These are phyloP conservation scores for Neurospora sp. DNA, from an alignment of 495 filamentous ascomycete genomes.

Conservation along the genomic window DNA sequence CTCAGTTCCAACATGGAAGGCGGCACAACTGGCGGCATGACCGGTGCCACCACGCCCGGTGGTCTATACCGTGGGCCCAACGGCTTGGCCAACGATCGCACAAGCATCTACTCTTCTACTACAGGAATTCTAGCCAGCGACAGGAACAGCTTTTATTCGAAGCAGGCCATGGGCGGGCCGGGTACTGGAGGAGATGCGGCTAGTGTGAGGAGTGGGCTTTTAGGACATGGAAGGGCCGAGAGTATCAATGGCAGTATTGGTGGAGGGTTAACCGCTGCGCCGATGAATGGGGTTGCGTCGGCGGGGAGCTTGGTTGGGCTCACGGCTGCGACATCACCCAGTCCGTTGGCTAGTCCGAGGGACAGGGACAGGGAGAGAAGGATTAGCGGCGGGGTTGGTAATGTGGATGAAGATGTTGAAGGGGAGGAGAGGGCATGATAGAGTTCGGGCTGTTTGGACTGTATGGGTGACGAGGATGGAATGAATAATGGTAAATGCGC, in stretches of 20 bases:
- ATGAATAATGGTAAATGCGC: neutral
- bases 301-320: neutral
- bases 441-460: neutral
- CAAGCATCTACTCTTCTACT: constrained; percentile 77
- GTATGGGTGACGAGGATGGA: neutral
- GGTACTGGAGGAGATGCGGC: constrained; percentile 64
- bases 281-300: neutral
- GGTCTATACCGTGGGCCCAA: constrained; percentile 56
- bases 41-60: constrained; percentile 26
- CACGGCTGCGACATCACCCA: constrained; percentile 27
- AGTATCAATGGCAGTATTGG: constrained; percentile 70
- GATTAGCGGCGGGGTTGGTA: constrained; percentile 8
- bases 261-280: constrained; percentile 20
- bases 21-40: constrained; percentile 11
- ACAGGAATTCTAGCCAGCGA: constrained; percentile 57
- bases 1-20: constrained; percentile 65
- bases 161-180: constrained; percentile 42
- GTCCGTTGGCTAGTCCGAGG: constrained; percentile 50
- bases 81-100: constrained; percentile 62
- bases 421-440: neutral
- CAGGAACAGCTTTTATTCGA: constrained; percentile 72
- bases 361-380: constrained; percentile 24
- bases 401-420: constrained; percentile 11
- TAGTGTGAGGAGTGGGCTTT: constrained; percentile 65
- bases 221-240: constrained; percentile 71